Conservation (phyloP, 768 basidiomycete genomes). For the Tricholoma hemisulphureum region DNA sequence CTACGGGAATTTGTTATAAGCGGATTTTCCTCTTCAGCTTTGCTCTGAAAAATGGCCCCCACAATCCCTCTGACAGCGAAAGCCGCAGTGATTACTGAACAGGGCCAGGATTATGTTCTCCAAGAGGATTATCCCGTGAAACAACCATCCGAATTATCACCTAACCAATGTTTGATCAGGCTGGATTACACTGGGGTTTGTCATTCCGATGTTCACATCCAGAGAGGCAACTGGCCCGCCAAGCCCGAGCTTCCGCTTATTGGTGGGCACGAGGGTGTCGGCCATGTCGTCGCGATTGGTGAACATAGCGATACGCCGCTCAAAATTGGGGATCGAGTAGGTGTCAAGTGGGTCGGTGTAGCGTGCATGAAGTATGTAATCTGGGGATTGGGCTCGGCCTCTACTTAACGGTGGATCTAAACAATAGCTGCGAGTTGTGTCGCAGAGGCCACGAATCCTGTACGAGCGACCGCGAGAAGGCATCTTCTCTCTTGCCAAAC, state of each 20-base stretch:
- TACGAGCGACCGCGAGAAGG: background rate
- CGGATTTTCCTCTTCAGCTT: background rate
- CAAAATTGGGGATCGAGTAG: slow-evolving; percentile 74
- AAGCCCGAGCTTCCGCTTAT: slow-evolving; percentile 54
- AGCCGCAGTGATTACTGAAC: slow-evolving; percentile 35
- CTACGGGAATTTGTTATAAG: background rate
- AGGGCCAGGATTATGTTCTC: slow-evolving; percentile 30
- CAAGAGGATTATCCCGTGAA: slow-evolving; percentile 51
- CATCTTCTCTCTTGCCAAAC: background rate
- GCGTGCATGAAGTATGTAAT: slow-evolving; percentile 36
- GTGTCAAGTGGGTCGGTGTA: slow-evolving; percentile 66
- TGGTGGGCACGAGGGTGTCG: slow-evolving; percentile 81
- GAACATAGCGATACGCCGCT: slow-evolving; percentile 49
- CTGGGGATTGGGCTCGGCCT: background rate
- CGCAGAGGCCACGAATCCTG: slow-evolving; percentile 58
- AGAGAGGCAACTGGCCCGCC: slow-evolving; percentile 65
- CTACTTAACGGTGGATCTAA: background rate
- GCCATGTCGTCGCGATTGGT: slow-evolving; percentile 75
- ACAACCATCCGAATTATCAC: slow-evolving; percentile 52
- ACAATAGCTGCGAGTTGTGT: slow-evolving; percentile 66
- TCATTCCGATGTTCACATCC: slow-evolving; percentile 74
- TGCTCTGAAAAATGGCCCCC: slow-evolving; percentile 1
- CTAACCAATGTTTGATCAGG: slow-evolving; percentile 71
- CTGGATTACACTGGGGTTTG: slow-evolving; percentile 63
- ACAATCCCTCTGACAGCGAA: slow-evolving; percentile 35